Base-by-base conservation (phyloP, 148 eudicot species). In the Pharnaceum exiguum region DNA sequence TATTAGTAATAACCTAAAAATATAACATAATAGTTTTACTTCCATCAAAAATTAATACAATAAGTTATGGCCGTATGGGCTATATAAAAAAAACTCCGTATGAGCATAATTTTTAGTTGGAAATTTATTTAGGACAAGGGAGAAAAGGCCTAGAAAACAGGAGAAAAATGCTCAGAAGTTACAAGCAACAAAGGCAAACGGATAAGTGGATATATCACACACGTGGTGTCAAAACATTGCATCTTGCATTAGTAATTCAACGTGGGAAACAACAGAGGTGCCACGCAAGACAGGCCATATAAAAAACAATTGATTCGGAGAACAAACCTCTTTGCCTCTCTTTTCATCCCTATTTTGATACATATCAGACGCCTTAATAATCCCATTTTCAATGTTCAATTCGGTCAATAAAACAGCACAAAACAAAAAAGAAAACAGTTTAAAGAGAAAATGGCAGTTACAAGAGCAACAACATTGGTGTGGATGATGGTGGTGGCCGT, bases 391-490 rank as follows among this genome's bases (percentile, higher is more conserved):
- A 45, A 62, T 37, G 4, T 40, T 26, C 16, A 30, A 52, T 21
- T 23, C 16, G 5, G 56, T 23, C 28, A 28, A 4, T 30, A 5
- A 5, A 37, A 1, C 16, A 7, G 15, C 5, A 8, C 17, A 25
- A 10, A 9, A 27, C 3, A 55, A n/a, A 29, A 5, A 31, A 19
- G 21, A n/a, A 15, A 12, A 27, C 0, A 24, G 2, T n/a, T n/a
- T n/a, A n/a, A n/a, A n/a, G n/a, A n/a, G n/a, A n/a, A 51, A 33
- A 69, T 69, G 73, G 57, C 16, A 9, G 46, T 7, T 18, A 31
- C 2, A 29, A 40, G 46, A 70, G 51, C 9, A 32, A 21, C 12
- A 7, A 11, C 47, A 22, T 33, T 26, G n/a, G 47, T 46, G 22
- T 63, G 69, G 54, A 25, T 57, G 58, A 50, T 51, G 46, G 42